A percentile compares a stretch with the other conserved stretches of the same genome.
phyloP scores from a whole-genome alignment of 306 rosid genomes.

The Cucumis melo region DNA sequence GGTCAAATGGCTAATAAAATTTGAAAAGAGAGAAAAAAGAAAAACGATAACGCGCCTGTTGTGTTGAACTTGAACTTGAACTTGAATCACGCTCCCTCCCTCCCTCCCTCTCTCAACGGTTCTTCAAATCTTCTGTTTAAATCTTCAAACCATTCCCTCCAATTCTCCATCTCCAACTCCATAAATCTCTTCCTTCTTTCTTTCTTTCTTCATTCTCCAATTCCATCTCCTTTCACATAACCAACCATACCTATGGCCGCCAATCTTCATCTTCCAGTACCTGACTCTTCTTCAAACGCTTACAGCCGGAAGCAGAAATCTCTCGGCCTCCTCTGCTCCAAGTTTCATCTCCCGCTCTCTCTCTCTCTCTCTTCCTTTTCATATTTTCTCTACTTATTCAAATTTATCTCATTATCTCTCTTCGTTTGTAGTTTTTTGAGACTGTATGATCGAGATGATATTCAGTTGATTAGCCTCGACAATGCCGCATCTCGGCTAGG shows the following conservation, averaged over 20 bases:
- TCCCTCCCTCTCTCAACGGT: background rate
- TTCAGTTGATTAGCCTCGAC: constrained; percentile 62
- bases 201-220: background rate
- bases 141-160: constrained; percentile 1
- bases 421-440: constrained; percentile 37
- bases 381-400: background rate
- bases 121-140: background rate
- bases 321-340: constrained; percentile 83
- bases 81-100: constrained; percentile 2
- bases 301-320: constrained; percentile 33
- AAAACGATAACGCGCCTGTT: background rate
- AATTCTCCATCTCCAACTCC: background rate
- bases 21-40: too few relatives aligned
- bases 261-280: background rate
- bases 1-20: background rate
- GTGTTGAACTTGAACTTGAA: background rate
- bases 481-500: constrained; percentile 74
- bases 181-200: background rate
- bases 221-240: background rate
- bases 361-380: background rate
- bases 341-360: constrained; percentile 18
- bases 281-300: background rate
- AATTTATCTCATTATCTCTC: background rate
- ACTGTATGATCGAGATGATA: constrained; percentile 50
- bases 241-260: background rate